These are phyloP conservation scores for Elaphomyces granulatus DNA, from an alignment of 495 filamentous ascomycete genomes.

Conservation along the genomic window DNA sequence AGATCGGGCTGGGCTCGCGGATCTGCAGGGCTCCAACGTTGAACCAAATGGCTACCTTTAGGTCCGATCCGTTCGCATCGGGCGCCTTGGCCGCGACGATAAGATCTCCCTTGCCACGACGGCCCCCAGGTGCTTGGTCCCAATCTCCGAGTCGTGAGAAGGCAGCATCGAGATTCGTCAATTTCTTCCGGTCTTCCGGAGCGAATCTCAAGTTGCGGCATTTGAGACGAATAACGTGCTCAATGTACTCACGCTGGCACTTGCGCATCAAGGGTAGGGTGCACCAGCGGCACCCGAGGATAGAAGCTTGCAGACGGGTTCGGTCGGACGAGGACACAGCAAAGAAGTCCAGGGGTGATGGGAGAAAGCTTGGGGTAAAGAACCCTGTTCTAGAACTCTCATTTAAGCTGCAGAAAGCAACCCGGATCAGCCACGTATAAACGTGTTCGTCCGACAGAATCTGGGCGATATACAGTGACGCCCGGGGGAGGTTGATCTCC, in stretches of 20 bases:
- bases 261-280: conserved; percentile 27
- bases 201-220: conserved; percentile 15
- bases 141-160: conserved; percentile 12
- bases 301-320: conserved; percentile 15
- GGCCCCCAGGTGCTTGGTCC: conserved; percentile 11
- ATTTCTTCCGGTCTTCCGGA: conserved; percentile 7
- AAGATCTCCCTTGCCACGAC: conserved; percentile 20
- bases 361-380: conserved; percentile 27
- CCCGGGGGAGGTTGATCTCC: conserved; percentile 36
- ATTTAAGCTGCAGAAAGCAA: conserved; percentile 27
- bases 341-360: conserved; percentile 22
- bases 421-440: conserved; percentile 32
- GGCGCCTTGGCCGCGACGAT: conserved; percentile 11
- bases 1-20: conserved; percentile 12
- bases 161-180: conserved; percentile 10
- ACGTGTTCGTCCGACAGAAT: conserved; percentile 23
- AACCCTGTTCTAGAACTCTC: conserved; percentile 17
- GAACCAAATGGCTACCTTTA: conserved; percentile 24
- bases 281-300: conserved; percentile 33
- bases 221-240: conserved; percentile 18
- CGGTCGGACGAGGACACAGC: conserved; percentile 13
- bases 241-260: conserved; percentile 27
- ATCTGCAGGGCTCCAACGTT: conserved; percentile 24
- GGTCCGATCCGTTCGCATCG: conserved; percentile 5
- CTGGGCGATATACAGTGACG: conserved; percentile 22